Conservation (phyloP, 1,139 yeast genomes). For the Nakaseomyces glabratus region DNA sequence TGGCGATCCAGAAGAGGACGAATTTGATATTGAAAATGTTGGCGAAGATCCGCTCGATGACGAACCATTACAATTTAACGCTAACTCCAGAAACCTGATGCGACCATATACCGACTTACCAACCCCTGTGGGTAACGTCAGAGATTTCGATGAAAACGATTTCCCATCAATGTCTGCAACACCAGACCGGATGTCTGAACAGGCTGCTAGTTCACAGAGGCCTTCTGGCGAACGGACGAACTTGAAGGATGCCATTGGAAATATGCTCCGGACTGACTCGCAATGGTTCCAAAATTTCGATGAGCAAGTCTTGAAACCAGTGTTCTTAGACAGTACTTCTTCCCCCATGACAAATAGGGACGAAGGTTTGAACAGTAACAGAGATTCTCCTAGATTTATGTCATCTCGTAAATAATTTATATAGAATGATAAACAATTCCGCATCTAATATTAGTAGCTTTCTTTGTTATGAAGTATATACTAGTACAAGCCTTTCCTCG, state of each 20-base stretch:
- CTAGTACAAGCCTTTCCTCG: too few relatives aligned
- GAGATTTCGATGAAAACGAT: conserved; percentile 7
- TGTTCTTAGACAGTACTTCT: conserved; percentile 53
- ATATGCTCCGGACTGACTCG: conserved; percentile 54
- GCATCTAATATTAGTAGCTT: too few relatives aligned
- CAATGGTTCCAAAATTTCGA: conserved; percentile 92
- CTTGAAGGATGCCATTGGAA: conserved; percentile 29
- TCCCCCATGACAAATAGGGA: conserved; percentile 1
- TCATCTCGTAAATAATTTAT: too few relatives aligned
- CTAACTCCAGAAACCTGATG: conserved; percentile 1
- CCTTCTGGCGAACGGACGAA: conserved; percentile 17
- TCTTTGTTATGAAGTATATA: too few relatives aligned
- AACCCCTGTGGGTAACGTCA: conserved; percentile 31
- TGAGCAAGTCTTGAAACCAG: conserved; percentile 93
- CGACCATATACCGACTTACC: conserved; percentile 4
- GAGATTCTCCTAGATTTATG: conserved; percentile 2
- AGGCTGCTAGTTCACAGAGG: conserved; percentile 10
- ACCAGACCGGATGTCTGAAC: neutral
- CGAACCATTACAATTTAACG: conserved; percentile 1
- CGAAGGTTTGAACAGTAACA: neutral
- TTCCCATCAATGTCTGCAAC: neutral
- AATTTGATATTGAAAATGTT: conserved; percentile 73
- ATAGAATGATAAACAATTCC: too few relatives aligned
- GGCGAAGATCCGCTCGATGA: conserved; percentile 2
- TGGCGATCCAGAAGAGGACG: conserved; percentile 79